Evolutionary conservation across 2,329 filamentous ascomycete genomes (phyloP).

Genomic region (Ilyonectria sp.): DNA sequence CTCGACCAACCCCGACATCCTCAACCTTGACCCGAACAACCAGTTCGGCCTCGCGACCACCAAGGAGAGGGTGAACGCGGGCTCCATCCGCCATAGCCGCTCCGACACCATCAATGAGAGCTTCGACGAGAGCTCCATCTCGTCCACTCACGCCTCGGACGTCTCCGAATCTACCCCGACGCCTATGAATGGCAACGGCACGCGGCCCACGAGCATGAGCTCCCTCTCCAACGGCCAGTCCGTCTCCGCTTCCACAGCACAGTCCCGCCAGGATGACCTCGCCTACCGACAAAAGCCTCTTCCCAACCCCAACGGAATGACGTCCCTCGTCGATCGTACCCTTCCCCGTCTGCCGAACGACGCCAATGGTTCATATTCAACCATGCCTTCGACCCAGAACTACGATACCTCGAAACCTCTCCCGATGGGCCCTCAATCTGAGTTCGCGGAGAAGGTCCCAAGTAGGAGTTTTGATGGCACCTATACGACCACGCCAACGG

Average conservation of each 20-base stretch:
- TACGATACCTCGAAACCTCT: slow-evolving; percentile 43
- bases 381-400: slow-evolving; percentile 32
- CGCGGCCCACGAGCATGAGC: slow-evolving; percentile 69
- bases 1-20: slow-evolving; percentile 59
- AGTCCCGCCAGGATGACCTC: slow-evolving; percentile 48
- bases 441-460: slow-evolving; percentile 30
- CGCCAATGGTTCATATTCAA: slow-evolving; percentile 38
- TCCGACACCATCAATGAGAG: slow-evolving; percentile 65
- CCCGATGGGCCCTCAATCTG: slow-evolving; percentile 39
- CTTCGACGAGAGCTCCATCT: slow-evolving; percentile 69
- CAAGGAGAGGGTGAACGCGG: slow-evolving; percentile 55
- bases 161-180: slow-evolving; percentile 62
- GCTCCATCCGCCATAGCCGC: slow-evolving; percentile 57
- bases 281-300: slow-evolving; percentile 41
- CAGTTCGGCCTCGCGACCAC: slow-evolving; percentile 53
- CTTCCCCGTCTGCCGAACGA: slow-evolving; percentile 39
- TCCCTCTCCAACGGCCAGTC: slow-evolving; percentile 71
- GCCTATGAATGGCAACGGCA: slow-evolving; percentile 61
- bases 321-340: slow-evolving; percentile 50
- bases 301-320: slow-evolving; percentile 50
- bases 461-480: slow-evolving; percentile 38
- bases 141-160: slow-evolving; percentile 68
- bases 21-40: slow-evolving; percentile 60
- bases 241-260: slow-evolving; percentile 50
- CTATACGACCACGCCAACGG: slow-evolving; percentile 38